Percentiles rank a stretch among this genome's conserved stretches.
Evolutionary conservation across 1,284 basidiomycete species (phyloP).

Genomic region (Fomitopsis betulina): DNA sequence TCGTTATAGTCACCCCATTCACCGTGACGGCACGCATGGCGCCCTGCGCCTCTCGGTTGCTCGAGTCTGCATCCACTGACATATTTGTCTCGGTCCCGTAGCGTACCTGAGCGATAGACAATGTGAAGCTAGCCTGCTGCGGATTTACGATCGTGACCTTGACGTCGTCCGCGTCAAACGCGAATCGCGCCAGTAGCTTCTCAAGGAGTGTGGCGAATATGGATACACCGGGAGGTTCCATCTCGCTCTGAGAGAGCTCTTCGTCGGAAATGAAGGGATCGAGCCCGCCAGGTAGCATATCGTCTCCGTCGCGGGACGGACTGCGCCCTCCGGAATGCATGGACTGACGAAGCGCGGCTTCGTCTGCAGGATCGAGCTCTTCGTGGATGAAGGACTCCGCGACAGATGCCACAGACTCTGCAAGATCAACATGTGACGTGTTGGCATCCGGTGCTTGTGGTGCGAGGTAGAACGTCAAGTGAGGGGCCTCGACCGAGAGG

Average conservation of each 20-base stretch:
- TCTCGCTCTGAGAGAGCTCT: conserved; percentile 36
- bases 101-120: conserved; percentile 51
- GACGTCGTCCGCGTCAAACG: conserved; percentile 70
- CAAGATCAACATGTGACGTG: conserved; percentile 38
- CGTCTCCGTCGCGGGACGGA: conserved; percentile 33
- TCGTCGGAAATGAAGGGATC: conserved; percentile 47
- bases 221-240: conserved; percentile 72
- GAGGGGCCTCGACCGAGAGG: conserved; percentile 58
- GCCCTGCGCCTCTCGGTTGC: conserved; percentile 19
- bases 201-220: conserved; percentile 85
- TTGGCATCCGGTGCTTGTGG: conserved; percentile 22
- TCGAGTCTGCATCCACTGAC: conserved; percentile 4
- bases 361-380: conserved; percentile 71
- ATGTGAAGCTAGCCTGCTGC: conserved; percentile 53
- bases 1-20: conserved; percentile 44
- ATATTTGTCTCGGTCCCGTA: conserved; percentile 44
- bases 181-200: conserved; percentile 75
- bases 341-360: conserved; percentile 67
- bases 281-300: conserved; percentile 60
- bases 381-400: conserved; percentile 84
- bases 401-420: conserved; percentile 74
- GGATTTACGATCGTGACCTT: conserved; percentile 64
- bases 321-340: conserved; percentile 35
- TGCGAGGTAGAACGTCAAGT: conserved; percentile 55
- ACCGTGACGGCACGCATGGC: conserved; percentile 44